phyloP scores from a whole-genome alignment of 768 basidiomycete species.

The Trametes maxima region DNA sequence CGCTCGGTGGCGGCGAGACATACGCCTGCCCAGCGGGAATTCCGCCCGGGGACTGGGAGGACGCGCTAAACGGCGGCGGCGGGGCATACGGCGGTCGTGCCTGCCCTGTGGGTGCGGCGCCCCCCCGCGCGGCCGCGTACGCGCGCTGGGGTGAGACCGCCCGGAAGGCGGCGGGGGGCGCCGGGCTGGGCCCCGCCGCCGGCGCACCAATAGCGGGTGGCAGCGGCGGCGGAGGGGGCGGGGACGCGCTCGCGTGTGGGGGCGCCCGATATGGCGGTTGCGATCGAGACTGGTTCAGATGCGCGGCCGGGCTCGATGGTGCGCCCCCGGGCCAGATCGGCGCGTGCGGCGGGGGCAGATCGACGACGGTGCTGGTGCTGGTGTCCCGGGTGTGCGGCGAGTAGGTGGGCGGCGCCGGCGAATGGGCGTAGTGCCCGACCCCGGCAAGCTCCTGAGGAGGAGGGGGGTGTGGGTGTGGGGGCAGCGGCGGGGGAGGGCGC shows the following conservation, averaged over 20 bases:
- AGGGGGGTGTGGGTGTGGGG: constrained; percentile 18
- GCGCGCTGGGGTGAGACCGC: constrained; percentile 2
- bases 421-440: constrained; percentile 14
- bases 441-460: constrained; percentile 17
- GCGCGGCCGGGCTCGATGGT: constrained; percentile 8
- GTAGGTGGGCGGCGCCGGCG: constrained; percentile 29
- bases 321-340: constrained; percentile 16
- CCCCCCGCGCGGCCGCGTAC: constrained; percentile 19
- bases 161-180: background rate
- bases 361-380: background rate
- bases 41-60: constrained; percentile 30
- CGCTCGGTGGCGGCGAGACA: constrained; percentile 28
- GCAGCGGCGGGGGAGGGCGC: constrained; percentile 33
- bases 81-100: constrained; percentile 33
- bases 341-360: constrained; percentile 5
- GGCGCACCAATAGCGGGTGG: constrained; percentile 16
- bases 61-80: constrained; percentile 26
- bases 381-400: constrained; percentile 15
- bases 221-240: constrained; percentile 16
- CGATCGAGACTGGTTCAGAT: constrained; percentile 16
- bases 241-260: constrained; percentile 7
- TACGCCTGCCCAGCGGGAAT: constrained; percentile 25
- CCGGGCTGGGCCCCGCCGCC: background rate
- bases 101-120: constrained; percentile 14
- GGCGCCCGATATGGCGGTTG: constrained; percentile 18